A percentile compares a stretch with the other conserved stretches of the same genome.
Conservation (phyloP, 352 stramenopile genomes). For the Phytophthora sp. region DNA sequence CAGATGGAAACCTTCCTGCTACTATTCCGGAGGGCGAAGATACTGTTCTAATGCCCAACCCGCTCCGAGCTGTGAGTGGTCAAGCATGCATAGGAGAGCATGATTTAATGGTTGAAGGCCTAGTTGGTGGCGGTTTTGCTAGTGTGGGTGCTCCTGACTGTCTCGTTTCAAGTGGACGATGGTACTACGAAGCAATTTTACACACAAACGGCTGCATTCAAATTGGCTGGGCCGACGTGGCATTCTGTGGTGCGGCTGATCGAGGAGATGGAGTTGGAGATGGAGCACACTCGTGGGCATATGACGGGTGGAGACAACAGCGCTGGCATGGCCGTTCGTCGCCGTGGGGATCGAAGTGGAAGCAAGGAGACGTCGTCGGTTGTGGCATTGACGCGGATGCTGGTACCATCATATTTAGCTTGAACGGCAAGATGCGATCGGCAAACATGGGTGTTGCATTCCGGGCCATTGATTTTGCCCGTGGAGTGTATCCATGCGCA, state of each 20-base stretch:
- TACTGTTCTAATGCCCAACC: constrained; percentile 66
- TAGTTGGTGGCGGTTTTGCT: constrained; percentile 85
- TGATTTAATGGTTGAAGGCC: constrained; percentile 86
- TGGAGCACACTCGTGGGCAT: constrained; percentile 92
- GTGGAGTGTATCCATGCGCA: constrained; percentile 86
- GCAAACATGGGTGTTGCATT: constrained; percentile 89
- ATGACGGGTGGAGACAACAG: constrained; percentile 92
- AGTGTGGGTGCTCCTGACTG: constrained; percentile 85
- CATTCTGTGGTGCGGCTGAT: constrained; percentile 87
- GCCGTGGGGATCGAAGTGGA: constrained; percentile 91
- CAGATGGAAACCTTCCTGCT: constrained; percentile 28
- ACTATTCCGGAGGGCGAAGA: constrained; percentile 43
- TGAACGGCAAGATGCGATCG: constrained; percentile 91
- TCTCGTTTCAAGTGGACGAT: constrained; percentile 76
- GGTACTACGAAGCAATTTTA: constrained; percentile 95
- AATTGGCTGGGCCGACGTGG: constrained; percentile 93
- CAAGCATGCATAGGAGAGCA: constrained; percentile 87
- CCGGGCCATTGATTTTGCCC: constrained; percentile 78
- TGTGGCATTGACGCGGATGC: constrained; percentile 89
- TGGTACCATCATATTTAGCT: constrained; percentile 90
- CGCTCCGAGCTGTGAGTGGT: constrained; percentile 81
- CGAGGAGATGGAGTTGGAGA: constrained; percentile 93
- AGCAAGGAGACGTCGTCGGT: constrained; percentile 92
- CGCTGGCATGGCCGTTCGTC: constrained; percentile 91
- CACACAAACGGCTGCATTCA: constrained; percentile 94